Base-by-base conservation (phyloP, 1,284 basidiomycete species). In the Neotropicomus parvogracilis region DNA sequence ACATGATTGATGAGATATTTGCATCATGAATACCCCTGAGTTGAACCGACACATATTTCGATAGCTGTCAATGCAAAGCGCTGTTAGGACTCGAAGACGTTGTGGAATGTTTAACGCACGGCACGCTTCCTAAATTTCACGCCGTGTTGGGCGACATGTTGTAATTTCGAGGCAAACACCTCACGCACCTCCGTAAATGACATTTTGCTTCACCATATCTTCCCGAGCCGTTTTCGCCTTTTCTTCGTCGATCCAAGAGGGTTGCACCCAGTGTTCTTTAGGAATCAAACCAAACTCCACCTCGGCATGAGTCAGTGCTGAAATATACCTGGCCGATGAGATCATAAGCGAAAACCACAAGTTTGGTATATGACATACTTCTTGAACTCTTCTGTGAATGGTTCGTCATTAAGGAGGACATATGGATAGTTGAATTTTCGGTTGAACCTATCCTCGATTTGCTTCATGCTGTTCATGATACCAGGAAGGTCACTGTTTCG, bases 41-140 rank as follows among this genome's bases (percentile, higher is more conserved):
- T 97, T 93, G 74, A 86, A 97, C 17, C 95, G 83, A 65, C 94
- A 97, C 92, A 95, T 91, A 55, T 91, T 90, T 43, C 88, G 83
- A 61, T 91, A 91, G 32, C 83, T 83, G 54, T 40, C 4, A 17
- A 11, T 32, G 46, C 38, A 41, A 11, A 11, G 40, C 40, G 36
- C 33, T 48, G 24, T 56, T 6, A 53, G 50, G 16, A 40, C 42
- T 49, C 48, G 24, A 33, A 44, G 31, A 16, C 35, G n/a, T 33
- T 24, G 32, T 7, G 28, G 41, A 40, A 48, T 20, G 24, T 3
- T 14, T 40, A 6, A 71, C 80, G 54, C 67, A 88, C 75, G 83
- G 75, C 13, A 86, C 74, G 57, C 83, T 86, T 46, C 82, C 83
- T 81, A 55, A 20, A 40, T 40, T 32, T n/a, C 5, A 37, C 26